Evolutionary conservation across 805 yeast species (phyloP), one percentile per base, ranked within the genome.

Genomic region (Wickerhamomyces bovis): DNA sequence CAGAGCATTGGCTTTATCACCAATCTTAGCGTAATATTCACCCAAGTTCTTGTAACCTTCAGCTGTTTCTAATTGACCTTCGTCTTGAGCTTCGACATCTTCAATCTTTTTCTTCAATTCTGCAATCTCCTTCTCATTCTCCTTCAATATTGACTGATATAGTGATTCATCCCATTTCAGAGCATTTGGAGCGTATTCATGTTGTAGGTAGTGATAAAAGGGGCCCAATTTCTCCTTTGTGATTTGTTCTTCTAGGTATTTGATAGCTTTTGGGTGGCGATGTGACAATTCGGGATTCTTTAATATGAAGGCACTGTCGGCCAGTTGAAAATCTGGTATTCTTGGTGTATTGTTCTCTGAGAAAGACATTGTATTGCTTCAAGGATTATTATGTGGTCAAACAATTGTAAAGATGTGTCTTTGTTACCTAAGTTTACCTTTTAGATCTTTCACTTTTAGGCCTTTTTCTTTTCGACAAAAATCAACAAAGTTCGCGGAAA

Each of bases 21-120:
- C 92, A 57, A 89, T 86, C 50, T 73, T 72, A 12, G 97, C 81
- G 65, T 88, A 92, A 67, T 83, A 88, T 62, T 90, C 95, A 31
- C 96, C 97, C 26, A 94, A 77, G 58, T 81, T 78, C 46, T 81
- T 78, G 77, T 89, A 85, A 40, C 83, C 80, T 51, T 81, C 82
- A 9, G 89, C 81, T 35, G 81, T 76, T 60, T 89, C 96, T 53
- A 85, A 68, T 62, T 89, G 96, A 30, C 96, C 95, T 64, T 90
- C 97, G 76, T 78, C 71, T 66, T 74, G 58, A 61, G 71, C 65
- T 70, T 83, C 77, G 64, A 79, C 67, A 60, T 76, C 60, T 52
- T 65, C 61, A 44, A 81, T 71, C 12, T 65, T 64, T 31, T 66
- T 65, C 55, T 74, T 69, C 47, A 81, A 65, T 46, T 66, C 68